A percentile compares a stretch with the other conserved stretches of the same genome.
These are phyloP conservation scores for Benincasa hispida DNA, from an alignment of 306 rosid species.

Conservation along the genomic window DNA sequence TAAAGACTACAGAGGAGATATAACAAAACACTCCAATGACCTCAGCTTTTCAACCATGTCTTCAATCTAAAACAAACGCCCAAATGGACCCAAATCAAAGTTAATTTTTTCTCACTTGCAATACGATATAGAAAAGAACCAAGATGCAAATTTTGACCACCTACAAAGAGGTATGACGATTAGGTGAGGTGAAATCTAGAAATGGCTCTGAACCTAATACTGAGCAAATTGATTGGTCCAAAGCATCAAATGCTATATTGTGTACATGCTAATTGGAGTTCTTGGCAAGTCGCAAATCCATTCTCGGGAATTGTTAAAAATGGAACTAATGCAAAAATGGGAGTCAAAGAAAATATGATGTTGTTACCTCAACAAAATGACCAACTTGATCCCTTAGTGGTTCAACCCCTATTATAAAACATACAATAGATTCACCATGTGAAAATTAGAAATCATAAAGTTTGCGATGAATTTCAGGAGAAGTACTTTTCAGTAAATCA, in stretches of 20 bases:
- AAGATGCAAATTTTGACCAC: slow-evolving; percentile 40
- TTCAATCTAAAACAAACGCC: slow-evolving; percentile 36
- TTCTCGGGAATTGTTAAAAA: slow-evolving; percentile 13
- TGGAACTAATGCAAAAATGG: slow-evolving; percentile 14
- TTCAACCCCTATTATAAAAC: slow-evolving; percentile 56
- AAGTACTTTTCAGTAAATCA: too few relatives aligned
- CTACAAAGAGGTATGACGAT: slow-evolving; percentile 30
- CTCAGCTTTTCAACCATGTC: slow-evolving; percentile 28
- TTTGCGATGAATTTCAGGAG: neutral
- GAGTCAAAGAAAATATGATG: slow-evolving; percentile 7
- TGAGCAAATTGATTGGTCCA: slow-evolving; percentile 89
- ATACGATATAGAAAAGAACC: slow-evolving; percentile 12
- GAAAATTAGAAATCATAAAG: neutral
- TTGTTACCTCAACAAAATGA: slow-evolving; percentile 80
- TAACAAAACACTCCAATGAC: slow-evolving; percentile 76
- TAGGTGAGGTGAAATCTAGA: slow-evolving; percentile 35
- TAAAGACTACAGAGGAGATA: slow-evolving; percentile 74
- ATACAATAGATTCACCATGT: neutral
- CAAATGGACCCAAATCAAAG: slow-evolving; percentile 3
- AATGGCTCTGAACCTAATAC: slow-evolving; percentile 72
- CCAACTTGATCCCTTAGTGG: slow-evolving; percentile 88
- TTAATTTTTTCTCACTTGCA: slow-evolving; percentile 10
- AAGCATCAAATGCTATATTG: slow-evolving; percentile 82
- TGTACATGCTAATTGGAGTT: slow-evolving; percentile 70
- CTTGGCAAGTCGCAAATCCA: slow-evolving; percentile 66